Evolutionary conservation across 1,139 yeast species (phyloP).

Genomic region (Meyerozyma elateridarum): DNA sequence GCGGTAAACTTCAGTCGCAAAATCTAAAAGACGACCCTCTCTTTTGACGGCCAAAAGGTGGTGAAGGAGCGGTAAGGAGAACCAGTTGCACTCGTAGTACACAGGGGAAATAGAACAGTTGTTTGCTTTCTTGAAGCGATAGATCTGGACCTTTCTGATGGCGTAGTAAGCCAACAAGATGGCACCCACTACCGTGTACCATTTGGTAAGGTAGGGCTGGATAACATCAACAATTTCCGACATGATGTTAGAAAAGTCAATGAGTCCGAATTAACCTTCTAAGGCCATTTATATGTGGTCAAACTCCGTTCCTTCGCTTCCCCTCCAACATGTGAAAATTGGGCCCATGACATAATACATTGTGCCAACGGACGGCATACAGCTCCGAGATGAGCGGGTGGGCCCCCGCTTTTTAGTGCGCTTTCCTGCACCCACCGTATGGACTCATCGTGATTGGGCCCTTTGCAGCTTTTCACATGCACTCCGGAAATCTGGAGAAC

Average conservation of each 20-base stretch:
- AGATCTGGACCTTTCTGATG: constrained; percentile 2
- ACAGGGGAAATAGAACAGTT: constrained; percentile 1
- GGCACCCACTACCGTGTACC: constrained; percentile 8
- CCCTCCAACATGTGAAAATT: constrained; percentile 4
- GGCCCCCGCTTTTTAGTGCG: no score
- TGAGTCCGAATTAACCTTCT: no score
- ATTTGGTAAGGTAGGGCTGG: constrained; percentile 6
- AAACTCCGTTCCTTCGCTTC: not conserved
- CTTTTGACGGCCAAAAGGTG: not conserved
- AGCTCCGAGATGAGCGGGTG: no score
- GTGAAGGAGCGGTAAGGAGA: constrained; percentile 2
- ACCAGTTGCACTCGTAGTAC: not conserved
- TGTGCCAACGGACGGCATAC: constrained; percentile 1
- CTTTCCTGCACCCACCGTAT: no score
- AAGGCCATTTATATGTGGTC: not conserved
- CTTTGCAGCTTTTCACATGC: no score
- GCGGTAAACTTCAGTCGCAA: not conserved
- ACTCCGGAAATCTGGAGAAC: no score
- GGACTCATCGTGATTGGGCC: no score
- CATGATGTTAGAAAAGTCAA: not conserved
- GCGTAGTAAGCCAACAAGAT: constrained; percentile 5
- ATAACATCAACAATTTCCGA: constrained; percentile 1
- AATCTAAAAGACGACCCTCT: constrained; percentile 1
- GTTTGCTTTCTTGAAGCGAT: not conserved
- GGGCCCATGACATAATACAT: constrained; percentile 2